phyloP scores from a whole-genome alignment of 257 asterid species.

The Przewalskia tangutica region DNA sequence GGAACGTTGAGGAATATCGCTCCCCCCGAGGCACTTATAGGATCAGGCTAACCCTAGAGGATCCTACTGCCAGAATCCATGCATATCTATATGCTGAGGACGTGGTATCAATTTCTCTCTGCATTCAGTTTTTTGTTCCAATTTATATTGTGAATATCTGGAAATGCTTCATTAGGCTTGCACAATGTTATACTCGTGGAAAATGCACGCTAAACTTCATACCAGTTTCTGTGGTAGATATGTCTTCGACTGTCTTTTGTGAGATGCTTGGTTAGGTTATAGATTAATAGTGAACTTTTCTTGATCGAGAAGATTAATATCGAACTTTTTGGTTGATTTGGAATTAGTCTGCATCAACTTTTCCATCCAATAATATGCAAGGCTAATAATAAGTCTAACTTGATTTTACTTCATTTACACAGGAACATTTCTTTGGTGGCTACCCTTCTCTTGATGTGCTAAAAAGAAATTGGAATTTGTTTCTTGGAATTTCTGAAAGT shows the following conservation, averaged over 20 bases:
- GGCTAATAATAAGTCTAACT: not conserved
- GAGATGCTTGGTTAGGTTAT: not conserved
- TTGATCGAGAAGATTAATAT: no score
- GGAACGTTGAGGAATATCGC: slow-evolving; percentile 34
- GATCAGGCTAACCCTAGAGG: slow-evolving; percentile 72
- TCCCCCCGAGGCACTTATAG: slow-evolving; percentile 44
- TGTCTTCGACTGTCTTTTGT: not conserved
- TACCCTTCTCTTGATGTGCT: slow-evolving; percentile 26
- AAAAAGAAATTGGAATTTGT: slow-evolving; percentile 27
- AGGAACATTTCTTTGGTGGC: slow-evolving; percentile 44
- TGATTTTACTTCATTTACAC: slow-evolving; percentile 1
- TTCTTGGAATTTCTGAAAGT: slow-evolving; percentile 43
- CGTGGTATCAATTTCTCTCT: slow-evolving; percentile 34
- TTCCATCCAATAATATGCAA: not conserved
- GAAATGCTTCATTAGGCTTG: not conserved
- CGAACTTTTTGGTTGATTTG: not conserved
- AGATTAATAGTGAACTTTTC: not conserved
- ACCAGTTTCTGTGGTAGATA: not conserved
- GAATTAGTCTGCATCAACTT: not conserved
- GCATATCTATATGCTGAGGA: slow-evolving; percentile 58
- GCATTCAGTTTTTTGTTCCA: not conserved
- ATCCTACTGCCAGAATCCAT: slow-evolving; percentile 75
- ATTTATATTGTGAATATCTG: no score
- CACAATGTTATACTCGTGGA: not conserved
- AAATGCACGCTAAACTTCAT: not conserved